phyloP scores from a whole-genome alignment of 2,329 filamentous ascomycete genomes.

The Diaporthe australafricana region DNA sequence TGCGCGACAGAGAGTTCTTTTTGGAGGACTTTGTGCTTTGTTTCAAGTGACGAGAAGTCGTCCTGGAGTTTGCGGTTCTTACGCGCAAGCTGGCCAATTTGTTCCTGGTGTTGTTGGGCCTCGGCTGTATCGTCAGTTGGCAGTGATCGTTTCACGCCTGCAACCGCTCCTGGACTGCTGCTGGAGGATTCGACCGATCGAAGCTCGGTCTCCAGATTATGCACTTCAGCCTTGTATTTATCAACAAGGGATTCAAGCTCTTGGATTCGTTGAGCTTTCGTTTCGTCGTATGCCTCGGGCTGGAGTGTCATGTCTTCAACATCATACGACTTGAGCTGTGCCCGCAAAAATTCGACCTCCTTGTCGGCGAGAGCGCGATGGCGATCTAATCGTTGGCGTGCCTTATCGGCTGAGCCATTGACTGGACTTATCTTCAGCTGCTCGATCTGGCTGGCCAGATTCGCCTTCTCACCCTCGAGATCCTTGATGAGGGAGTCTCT shows the following conservation, averaged over 20 bases:
- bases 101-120: conserved; percentile 69
- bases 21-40: conserved; percentile 76
- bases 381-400: conserved; percentile 81
- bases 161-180: conserved; percentile 48
- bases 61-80: conserved; percentile 90
- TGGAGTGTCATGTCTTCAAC: conserved; percentile 89
- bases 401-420: conserved; percentile 70
- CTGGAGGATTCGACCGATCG: conserved; percentile 66
- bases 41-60: conserved; percentile 76
- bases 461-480: conserved; percentile 76
- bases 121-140: conserved; percentile 58
- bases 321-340: conserved; percentile 90
- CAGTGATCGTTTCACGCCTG: conserved; percentile 73
- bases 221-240: conserved; percentile 84
- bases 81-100: conserved; percentile 84
- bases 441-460: conserved; percentile 76
- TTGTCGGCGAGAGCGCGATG: conserved; percentile 88
- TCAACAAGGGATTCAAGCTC: conserved; percentile 90
- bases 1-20: conserved; percentile 79
- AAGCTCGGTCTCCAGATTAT: conserved; percentile 80
- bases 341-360: conserved; percentile 93
- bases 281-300: conserved; percentile 80
- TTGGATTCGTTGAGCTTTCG: conserved; percentile 78
- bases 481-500: conserved; percentile 80
- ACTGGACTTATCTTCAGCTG: conserved; percentile 68